Evolutionary conservation across 306 rosid species (phyloP).

Genomic region (Phaseolus lunatus): DNA sequence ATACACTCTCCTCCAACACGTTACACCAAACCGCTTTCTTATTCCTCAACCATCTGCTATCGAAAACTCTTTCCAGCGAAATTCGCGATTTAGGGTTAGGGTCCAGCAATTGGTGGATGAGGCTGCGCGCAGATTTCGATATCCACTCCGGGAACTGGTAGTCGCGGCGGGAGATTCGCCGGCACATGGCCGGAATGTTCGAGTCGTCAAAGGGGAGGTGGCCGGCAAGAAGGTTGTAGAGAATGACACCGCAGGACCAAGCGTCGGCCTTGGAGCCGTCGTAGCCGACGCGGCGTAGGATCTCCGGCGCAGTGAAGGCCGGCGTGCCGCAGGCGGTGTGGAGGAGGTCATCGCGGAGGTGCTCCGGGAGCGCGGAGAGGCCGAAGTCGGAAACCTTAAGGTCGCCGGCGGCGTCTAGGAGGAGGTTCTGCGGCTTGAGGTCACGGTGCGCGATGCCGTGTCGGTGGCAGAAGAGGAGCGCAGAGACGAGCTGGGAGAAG

Average conservation of each 20-base stretch:
- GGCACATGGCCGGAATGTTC: conserved; percentile 71
- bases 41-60: conserved; percentile 66
- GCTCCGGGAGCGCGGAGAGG: conserved; percentile 88
- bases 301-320: conserved; percentile 90
- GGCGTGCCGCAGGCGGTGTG: conserved; percentile 96
- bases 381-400: conserved; percentile 91
- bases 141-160: conserved; percentile 67
- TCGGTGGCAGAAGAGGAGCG: conserved; percentile 74
- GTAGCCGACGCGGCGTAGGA: conserved; percentile 63
- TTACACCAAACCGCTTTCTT: conserved; percentile 47
- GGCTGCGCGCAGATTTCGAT: conserved; percentile 59
- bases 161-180: conserved; percentile 64
- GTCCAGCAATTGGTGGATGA: conserved; percentile 70
- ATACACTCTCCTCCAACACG: conserved; percentile 38
- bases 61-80: conserved; percentile 49
- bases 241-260: conserved; percentile 93
- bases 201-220: conserved; percentile 72
- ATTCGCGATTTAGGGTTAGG: conserved; percentile 77
- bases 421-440: conserved; percentile 89
- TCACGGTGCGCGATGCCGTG: conserved; percentile 91
- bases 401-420: conserved; percentile 66
- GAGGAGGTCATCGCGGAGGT: conserved; percentile 69
- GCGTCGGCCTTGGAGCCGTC: conserved; percentile 88
- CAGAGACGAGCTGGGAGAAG: conserved; percentile 82
- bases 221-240: conserved; percentile 73